phyloP scores from a whole-genome alignment of 163 green algal species.

The Chloromonas sp. region DNA sequence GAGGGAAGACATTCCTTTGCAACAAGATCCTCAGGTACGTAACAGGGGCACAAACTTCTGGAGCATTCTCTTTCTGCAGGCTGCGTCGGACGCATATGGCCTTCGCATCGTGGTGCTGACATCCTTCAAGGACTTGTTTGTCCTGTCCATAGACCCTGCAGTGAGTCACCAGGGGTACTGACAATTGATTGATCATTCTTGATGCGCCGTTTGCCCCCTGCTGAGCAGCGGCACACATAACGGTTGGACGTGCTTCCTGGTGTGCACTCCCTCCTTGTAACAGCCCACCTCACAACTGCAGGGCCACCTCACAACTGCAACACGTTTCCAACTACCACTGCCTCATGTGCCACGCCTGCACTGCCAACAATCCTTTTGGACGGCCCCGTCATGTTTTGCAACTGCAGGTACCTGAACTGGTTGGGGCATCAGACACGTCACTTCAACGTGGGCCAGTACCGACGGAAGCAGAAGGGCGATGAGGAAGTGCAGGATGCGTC shows the following conservation, averaged over 20 bases:
- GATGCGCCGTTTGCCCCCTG: neutral
- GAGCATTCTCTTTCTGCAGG: no score
- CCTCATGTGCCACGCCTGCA: neutral
- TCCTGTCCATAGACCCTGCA: no score
- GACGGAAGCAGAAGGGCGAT: constrained; percentile 45
- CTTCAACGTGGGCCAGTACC: constrained; percentile 93
- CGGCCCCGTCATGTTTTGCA: no score
- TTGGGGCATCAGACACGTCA: constrained; percentile 87
- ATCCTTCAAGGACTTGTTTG: no score
- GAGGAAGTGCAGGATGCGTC: constrained; percentile 62
- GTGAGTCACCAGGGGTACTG: no score
- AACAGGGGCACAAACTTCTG: neutral
- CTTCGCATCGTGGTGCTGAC: no score
- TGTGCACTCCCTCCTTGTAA: constrained; percentile 36
- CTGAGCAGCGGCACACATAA: neutral
- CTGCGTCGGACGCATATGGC: no score
- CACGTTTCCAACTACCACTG: neutral
- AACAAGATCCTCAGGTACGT: constrained; percentile 78
- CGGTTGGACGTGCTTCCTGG: constrained; percentile 27
- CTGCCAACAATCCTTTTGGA: neutral
- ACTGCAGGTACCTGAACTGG: constrained; percentile 49
- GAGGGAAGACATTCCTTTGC: constrained; percentile 93
- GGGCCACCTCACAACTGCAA: constrained; percentile 39
- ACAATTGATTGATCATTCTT: no score
- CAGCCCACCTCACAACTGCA: neutral